Base-by-base conservation (phyloP, 2,329 filamentous ascomycete species). In the Atkinsonella texensis region DNA sequence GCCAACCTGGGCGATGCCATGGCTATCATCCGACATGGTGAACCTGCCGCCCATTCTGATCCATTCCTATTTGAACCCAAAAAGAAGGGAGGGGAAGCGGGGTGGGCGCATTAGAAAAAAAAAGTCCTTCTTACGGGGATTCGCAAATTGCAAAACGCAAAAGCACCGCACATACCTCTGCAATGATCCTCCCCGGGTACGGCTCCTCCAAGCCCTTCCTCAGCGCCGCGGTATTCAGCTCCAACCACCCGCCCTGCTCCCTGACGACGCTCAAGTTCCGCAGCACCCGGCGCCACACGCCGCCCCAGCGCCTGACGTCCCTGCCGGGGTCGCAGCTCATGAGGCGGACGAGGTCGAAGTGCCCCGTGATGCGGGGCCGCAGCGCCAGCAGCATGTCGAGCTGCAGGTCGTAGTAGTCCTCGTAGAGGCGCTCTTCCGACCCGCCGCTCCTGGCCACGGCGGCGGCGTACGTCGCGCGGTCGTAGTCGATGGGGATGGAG, bases 1-100 rank as follows among this genome's bases (percentile, higher is more conserved):
- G n/a, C 83, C 89, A 5, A 98, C 77, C 64, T 98, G 91, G 2
- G 79, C 85, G 53, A 89, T 78, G 40, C 87, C 87, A 70, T 98
- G 93, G 65, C 89, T 95, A 68, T 98, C 93, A 66, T 98, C 93
- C 7, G 88, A 95, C 59, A 98, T 76, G 50, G 89, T 94, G 68
- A 97, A 95, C 54, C 79, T 80, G 23, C 93, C 90, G 23, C 84
- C 84, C 60, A 87, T 75, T 8, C 68, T 69, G 50, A 89, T 63
- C 72, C 89, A 95, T 64, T 81, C 80, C 84, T 87, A 8, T n/a
- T 6, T 23, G 20, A 23, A 23, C 20, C 20, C 20, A 28, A 28
- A 28, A 28, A 28, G 11, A 10, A 3, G 5, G 39, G 23, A 2
- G 9, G 13, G 18, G 13, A n/a, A 13, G 4, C n/a, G 42, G 17